Evolutionary conservation across 2,329 filamentous ascomycete genomes (phyloP).

Genomic region (Colletotrichum sp.): DNA sequence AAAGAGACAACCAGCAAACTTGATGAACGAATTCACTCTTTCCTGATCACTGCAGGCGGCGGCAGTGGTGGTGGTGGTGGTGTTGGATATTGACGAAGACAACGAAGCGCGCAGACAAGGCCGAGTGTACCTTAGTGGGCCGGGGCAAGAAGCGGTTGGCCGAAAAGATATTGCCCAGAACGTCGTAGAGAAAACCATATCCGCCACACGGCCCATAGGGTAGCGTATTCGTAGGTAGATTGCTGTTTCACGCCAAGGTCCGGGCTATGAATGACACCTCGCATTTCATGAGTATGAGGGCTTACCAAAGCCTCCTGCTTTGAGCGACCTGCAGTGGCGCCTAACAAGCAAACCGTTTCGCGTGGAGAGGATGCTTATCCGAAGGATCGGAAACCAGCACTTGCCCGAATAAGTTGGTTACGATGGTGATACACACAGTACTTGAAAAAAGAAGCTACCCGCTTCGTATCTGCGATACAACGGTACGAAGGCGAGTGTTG

Average conservation of each 20-base stretch:
- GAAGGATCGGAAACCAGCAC: background rate
- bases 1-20: background rate
- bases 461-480: background rate
- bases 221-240: no score
- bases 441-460: background rate
- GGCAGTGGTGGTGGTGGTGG: background rate
- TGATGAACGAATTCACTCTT: background rate
- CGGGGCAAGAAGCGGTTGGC: background rate
- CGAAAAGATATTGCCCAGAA: background rate
- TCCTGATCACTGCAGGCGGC: background rate
- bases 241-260: background rate
- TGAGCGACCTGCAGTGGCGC: background rate
- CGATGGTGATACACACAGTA: background rate
- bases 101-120: background rate
- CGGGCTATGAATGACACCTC: background rate
- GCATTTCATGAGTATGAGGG: background rate
- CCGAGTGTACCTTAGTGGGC: background rate
- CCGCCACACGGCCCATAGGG: background rate
- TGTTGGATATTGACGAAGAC: background rate
- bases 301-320: background rate
- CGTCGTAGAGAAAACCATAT: background rate
- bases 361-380: background rate
- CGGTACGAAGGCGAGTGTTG: background rate
- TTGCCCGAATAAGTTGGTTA: background rate
- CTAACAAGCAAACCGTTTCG: background rate